phyloP scores from a whole-genome alignment of 1,284 basidiomycete genomes.

The Ceratobasidium sp. region DNA sequence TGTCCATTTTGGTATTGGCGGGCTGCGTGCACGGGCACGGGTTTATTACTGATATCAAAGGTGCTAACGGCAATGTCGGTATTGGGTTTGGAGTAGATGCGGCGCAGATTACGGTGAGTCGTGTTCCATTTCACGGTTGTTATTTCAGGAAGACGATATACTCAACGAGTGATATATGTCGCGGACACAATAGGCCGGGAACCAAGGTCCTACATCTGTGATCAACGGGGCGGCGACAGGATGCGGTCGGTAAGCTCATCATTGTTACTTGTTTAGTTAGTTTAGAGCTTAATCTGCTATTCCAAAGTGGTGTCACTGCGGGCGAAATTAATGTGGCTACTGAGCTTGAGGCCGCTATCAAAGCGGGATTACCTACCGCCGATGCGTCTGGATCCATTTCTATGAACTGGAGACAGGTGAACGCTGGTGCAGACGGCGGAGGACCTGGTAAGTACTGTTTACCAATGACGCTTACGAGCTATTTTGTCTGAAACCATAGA shows the following conservation, averaged over 20 bases:
- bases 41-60: conserved; percentile 12
- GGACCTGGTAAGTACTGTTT: neutral
- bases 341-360: conserved; percentile 33
- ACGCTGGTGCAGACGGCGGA: conserved; percentile 33
- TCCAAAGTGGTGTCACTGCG: conserved; percentile 15
- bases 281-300: neutral
- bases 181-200: neutral
- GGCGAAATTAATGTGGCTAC: conserved; percentile 33
- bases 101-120: conserved; percentile 21
- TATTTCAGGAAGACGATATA: neutral
- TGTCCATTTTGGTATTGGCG: conserved; percentile 28
- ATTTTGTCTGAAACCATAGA: conserved; percentile 15
- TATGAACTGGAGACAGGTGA: conserved; percentile 27
- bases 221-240: conserved; percentile 1
- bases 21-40: conserved; percentile 26
- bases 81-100: conserved; percentile 36
- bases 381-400: conserved; percentile 21
- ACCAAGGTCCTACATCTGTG: conserved; percentile 34
- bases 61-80: conserved; percentile 36
- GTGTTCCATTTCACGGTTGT: neutral
- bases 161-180: neutral
- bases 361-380: conserved; percentile 30
- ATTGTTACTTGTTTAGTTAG: neutral
- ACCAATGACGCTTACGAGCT: neutral
- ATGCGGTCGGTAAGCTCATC: conserved; percentile 22